These are phyloP conservation scores for Saitozyma sp. DNA, from an alignment of 768 basidiomycete species.

Conservation along the genomic window DNA sequence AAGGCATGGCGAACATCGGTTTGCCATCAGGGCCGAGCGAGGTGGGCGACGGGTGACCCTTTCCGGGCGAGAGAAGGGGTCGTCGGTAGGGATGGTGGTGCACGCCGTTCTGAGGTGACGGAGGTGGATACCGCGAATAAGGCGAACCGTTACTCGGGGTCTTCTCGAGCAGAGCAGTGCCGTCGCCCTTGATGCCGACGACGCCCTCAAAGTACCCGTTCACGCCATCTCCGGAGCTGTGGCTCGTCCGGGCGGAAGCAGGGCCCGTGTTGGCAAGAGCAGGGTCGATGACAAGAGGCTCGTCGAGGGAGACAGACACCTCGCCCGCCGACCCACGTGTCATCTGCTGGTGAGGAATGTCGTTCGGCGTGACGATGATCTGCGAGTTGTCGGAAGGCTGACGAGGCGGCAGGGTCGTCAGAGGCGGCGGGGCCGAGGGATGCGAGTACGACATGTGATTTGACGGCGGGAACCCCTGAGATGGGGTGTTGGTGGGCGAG, in stretches of 20 bases:
- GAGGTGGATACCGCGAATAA: constrained; percentile 18
- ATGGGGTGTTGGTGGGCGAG: constrained; percentile 11
- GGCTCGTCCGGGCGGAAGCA: constrained; percentile 10
- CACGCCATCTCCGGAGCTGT: constrained; percentile 16
- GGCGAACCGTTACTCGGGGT: constrained; percentile 14
- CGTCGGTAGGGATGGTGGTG: constrained; percentile 34
- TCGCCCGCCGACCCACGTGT: constrained; percentile 7
- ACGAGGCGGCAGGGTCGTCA: constrained; percentile 24
- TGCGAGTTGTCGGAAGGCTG: constrained; percentile 31
- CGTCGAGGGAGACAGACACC: constrained; percentile 19
- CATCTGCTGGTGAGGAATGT: constrained; percentile 17
- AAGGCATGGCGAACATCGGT: constrained; percentile 42
- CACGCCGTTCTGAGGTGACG: constrained; percentile 10
- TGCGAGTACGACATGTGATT: constrained; percentile 25
- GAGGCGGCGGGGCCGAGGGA: constrained; percentile 31
- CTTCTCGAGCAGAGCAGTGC: constrained; percentile 29
- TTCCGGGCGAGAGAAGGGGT: constrained; percentile 13
- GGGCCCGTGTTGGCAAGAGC: constrained; percentile 5
- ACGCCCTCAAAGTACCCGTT: constrained; percentile 45
- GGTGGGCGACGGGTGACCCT: constrained; percentile 7
- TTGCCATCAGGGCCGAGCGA: constrained; percentile 26
- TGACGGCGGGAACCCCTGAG: background rate
- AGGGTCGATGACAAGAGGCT: constrained; percentile 28
- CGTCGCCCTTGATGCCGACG: constrained; percentile 35
- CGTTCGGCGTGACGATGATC: constrained; percentile 40